Evolutionary conservation across 192 early-diverging fungal species (phyloP), one percentile per base, ranked within the genome.

Genomic region (Piromyces sp.): DNA sequence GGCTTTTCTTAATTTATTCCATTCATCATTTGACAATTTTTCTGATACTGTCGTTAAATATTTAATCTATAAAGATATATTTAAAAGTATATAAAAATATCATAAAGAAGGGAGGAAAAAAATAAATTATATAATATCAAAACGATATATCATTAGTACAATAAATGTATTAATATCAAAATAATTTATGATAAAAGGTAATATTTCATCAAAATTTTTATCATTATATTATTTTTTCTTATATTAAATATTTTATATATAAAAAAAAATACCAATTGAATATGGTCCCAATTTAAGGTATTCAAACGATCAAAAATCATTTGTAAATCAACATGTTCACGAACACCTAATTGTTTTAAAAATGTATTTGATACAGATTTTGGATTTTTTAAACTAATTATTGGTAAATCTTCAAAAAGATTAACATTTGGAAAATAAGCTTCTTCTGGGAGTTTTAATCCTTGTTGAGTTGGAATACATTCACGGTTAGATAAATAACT

Each of bases 271-370:
- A 88, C 87, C 5, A 97, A 86, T 83, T 94, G 91, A 29, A 93
- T 87, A 83, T 96, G 93, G 80, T 95, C 93, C 94, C 94, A 97
- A 80, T 91, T 92, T 31, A 95, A 89, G 26, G 90, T 89, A 78
- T 88, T 89, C 37, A 97, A 86, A 22, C 95, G 89, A 79, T 94
- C 91, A 86, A 97, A 95, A 19, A 97, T 89, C 80, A 96, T 79
- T 82, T 95, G 93, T 33, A 97, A 84, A 33, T 96, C 94, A 16
- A 96, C 94, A 83, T 94, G 92, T 87, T 95, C 94, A 19, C 95
- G 87, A n/a, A 96, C 94, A 12, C 96, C 95, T 33, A 97, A 84
- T 0, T 84, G 81, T 79, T 87, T 86, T 30, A 95, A 81, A 16
- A 95, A 88, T 33, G 84, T 58, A 16, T 95, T 92, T 13, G 84